Conservation (phyloP, 495 filamentous ascomycete genomes). For the Thermothielavioides terrestris region DNA sequence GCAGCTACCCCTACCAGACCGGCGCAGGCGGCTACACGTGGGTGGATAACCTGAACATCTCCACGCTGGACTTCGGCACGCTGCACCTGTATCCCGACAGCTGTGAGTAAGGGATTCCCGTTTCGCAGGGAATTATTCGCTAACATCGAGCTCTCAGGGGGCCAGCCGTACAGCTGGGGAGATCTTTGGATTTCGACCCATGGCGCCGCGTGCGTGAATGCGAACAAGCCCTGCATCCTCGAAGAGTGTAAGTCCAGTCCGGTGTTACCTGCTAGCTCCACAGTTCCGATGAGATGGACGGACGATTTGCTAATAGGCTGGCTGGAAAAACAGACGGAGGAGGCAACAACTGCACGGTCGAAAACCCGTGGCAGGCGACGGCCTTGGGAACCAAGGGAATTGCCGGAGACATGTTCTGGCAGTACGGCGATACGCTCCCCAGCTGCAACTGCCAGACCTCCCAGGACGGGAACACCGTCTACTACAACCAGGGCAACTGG, state of each 20-base stretch:
- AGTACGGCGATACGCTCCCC: constrained; percentile 46
- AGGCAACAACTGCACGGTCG: constrained; percentile 32
- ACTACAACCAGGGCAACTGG: constrained; percentile 46
- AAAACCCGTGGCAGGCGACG: constrained; percentile 48
- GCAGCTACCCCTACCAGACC: constrained; percentile 47
- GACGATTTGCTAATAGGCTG: neutral
- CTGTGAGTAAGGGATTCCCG: constrained; percentile 20
- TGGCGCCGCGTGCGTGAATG: constrained; percentile 40
- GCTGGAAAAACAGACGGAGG: constrained; percentile 38
- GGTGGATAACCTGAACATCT: constrained; percentile 40
- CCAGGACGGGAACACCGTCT: constrained; percentile 50
- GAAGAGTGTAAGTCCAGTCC: constrained; percentile 43
- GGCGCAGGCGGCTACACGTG: constrained; percentile 50
- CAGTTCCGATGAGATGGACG: neutral
- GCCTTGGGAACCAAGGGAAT: constrained; percentile 36
- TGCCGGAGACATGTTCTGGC: constrained; percentile 54
- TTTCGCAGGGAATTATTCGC: neutral
- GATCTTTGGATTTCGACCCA: constrained; percentile 50
- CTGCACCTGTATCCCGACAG: constrained; percentile 54
- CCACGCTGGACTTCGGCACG: constrained; percentile 52
- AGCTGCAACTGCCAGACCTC: constrained; percentile 39
- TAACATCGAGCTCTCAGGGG: constrained; percentile 26
- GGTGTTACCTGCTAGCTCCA: neutral
- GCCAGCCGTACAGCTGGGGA: constrained; percentile 33
- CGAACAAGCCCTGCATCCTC: constrained; percentile 52